Conservation (phyloP, 345 rosid species). For the Eucalyptus polyanthemos region DNA sequence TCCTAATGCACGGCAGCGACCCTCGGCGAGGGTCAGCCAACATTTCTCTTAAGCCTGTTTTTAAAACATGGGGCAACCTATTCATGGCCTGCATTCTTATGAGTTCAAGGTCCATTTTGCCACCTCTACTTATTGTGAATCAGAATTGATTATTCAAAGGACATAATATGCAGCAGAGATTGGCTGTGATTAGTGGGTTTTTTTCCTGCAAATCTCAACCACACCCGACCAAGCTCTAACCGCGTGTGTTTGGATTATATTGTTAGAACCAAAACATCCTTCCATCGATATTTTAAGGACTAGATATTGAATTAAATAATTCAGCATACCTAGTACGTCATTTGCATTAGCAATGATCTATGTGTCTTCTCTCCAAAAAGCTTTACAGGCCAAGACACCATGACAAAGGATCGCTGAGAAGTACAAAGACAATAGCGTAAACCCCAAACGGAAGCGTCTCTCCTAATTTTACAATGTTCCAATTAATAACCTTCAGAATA, state of each 20-base stretch:
- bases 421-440: background rate
- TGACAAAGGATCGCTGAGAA: background rate
- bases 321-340: background rate
- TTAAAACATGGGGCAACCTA: too few species aligned
- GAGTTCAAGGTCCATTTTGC: rapidly evolving
- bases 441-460: background rate
- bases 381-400: background rate
- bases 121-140: background rate
- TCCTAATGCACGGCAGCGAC: background rate
- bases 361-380: background rate
- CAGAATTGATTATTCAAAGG: background rate
- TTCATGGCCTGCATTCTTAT: background rate
- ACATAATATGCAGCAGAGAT: background rate
- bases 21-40: background rate
- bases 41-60: background rate
- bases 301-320: background rate
- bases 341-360: background rate
- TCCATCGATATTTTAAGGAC: background rate
- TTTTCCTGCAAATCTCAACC: background rate
- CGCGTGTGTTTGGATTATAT: background rate
- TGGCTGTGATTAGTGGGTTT: background rate
- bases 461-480: background rate
- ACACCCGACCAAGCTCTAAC: background rate
- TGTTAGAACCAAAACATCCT: background rate
- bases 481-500: background rate